Conservation (phyloP, 345 rosid species). For the Stellera chamaejasme region DNA sequence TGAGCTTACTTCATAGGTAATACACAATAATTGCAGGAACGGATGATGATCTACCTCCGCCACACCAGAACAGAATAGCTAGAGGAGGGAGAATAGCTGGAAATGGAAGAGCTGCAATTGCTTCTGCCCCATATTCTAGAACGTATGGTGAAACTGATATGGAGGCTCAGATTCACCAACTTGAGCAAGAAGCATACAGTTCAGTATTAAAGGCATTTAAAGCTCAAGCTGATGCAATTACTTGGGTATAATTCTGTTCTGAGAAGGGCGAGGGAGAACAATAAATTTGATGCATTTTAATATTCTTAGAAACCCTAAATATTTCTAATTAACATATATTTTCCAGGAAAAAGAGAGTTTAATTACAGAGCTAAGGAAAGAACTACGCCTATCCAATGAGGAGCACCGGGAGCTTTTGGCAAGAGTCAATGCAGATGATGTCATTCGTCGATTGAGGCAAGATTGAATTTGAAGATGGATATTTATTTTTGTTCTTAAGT, state of each 20-base stretch:
- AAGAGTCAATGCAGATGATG: slow-evolving; percentile 67
- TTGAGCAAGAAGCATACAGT: slow-evolving; percentile 82
- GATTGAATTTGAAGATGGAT: slow-evolving; percentile 5
- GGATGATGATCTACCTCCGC: slow-evolving; percentile 81
- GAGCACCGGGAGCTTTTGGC: slow-evolving; percentile 85
- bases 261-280: slow-evolving; percentile 11
- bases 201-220: slow-evolving; percentile 82
- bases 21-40: slow-evolving; percentile 46
- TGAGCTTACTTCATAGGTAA: neutral
- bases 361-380: slow-evolving; percentile 81
- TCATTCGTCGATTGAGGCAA: slow-evolving; percentile 64
- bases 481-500: slow-evolving; percentile 1
- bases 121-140: slow-evolving; percentile 50
- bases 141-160: slow-evolving; percentile 71
- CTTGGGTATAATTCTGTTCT: slow-evolving; percentile 54
- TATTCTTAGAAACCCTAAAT: slow-evolving; percentile 15
- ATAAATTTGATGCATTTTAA: slow-evolving; percentile 17
- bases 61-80: slow-evolving; percentile 55
- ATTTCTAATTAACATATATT: slow-evolving; percentile 21
- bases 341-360: slow-evolving; percentile 83
- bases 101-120: slow-evolving; percentile 53
- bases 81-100: slow-evolving; percentile 54
- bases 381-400: slow-evolving; percentile 71
- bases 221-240: slow-evolving; percentile 92
- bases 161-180: slow-evolving; percentile 83